Evolutionary conservation across 768 basidiomycete genomes (phyloP).

Genomic region (Coprinellus micaceus): DNA sequence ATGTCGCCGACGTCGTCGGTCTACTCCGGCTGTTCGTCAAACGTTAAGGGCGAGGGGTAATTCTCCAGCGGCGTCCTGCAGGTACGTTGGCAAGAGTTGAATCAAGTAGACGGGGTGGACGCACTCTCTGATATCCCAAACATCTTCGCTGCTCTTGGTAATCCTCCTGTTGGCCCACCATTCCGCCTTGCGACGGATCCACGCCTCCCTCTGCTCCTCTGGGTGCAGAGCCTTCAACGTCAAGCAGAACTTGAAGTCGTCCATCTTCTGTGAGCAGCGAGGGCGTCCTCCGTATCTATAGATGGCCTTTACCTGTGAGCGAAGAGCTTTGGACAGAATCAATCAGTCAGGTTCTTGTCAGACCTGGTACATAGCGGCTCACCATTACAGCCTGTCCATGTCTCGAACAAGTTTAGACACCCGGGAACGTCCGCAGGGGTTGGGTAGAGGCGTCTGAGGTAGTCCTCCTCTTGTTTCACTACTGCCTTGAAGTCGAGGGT

Average conservation of each 20-base stretch:
- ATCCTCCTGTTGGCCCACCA: slow-evolving; percentile 88
- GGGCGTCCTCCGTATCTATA: slow-evolving; percentile 80
- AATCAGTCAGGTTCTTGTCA: too few relatives aligned
- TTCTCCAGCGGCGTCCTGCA: slow-evolving; percentile 47
- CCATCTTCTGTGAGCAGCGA: slow-evolving; percentile 72
- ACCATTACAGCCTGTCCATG: slow-evolving; percentile 71
- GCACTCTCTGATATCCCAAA: slow-evolving; percentile 87
- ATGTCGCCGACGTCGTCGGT: too few relatives aligned
- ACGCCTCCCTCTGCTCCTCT: slow-evolving; percentile 74
- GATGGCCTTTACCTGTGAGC: slow-evolving; percentile 75
- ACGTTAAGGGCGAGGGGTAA: slow-evolving; percentile 40
- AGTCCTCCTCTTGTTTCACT: slow-evolving; percentile 65
- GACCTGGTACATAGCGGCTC: too few relatives aligned
- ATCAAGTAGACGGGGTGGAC: slow-evolving; percentile 21
- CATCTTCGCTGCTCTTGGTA: slow-evolving; percentile 84
- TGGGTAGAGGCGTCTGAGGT: slow-evolving; percentile 65
- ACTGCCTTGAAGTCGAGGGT: slow-evolving; percentile 50
- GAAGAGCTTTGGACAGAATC: slow-evolving; percentile 49
- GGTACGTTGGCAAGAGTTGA: background rate
- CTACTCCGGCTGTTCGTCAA: too few relatives aligned
- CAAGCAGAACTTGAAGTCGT: slow-evolving; percentile 95
- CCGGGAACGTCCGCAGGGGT: slow-evolving; percentile 76
- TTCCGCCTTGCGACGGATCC: slow-evolving; percentile 84
- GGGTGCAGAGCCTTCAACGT: slow-evolving; percentile 73
- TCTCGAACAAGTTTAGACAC: slow-evolving; percentile 74